Percentiles rank a stretch among this genome's conserved stretches.
phyloP scores from a whole-genome alignment of 2,329 filamentous ascomycete species.

The Fusarium tricinctum region DNA sequence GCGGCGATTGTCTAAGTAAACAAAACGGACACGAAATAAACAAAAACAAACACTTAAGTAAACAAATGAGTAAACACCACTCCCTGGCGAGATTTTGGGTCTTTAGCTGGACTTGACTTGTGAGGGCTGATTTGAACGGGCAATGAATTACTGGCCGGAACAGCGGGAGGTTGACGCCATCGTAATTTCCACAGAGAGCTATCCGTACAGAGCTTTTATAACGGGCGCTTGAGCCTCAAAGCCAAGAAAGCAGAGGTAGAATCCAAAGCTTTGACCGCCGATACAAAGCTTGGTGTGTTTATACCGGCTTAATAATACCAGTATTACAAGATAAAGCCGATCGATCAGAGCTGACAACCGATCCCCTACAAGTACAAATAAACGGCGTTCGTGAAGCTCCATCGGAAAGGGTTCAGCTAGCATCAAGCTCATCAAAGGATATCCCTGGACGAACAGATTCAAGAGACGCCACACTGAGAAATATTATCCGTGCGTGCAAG shows the following conservation, averaged over 20 bases:
- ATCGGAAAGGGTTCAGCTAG: background rate
- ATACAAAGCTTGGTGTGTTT: background rate
- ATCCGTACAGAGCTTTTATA: background rate
- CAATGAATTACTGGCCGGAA: background rate
- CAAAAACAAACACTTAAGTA: constrained; percentile 16
- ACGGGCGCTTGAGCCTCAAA: constrained; percentile 13
- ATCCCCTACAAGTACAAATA: background rate
- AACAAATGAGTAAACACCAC: constrained; percentile 20
- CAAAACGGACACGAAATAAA: constrained; percentile 12
- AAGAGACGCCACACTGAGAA: background rate
- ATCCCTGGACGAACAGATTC: background rate
- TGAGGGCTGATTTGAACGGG: background rate
- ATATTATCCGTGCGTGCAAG: constrained; percentile 5
- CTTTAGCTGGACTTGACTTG: background rate
- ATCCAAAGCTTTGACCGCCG: background rate
- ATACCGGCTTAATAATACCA: background rate
- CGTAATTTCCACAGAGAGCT: constrained; percentile 25
- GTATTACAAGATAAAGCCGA: background rate
- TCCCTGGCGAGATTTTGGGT: background rate
- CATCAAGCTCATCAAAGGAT: background rate
- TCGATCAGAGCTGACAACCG: background rate
- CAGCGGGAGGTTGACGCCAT: constrained; percentile 16
- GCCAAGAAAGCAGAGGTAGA: background rate
- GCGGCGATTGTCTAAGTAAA: constrained; percentile 27
- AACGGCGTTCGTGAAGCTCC: background rate